A percentile compares a stretch with the other conserved stretches of the same genome.
These are phyloP conservation scores for Hymenoscyphus infarciens DNA, from an alignment of 2,329 filamentous ascomycete species.

Conservation along the genomic window DNA sequence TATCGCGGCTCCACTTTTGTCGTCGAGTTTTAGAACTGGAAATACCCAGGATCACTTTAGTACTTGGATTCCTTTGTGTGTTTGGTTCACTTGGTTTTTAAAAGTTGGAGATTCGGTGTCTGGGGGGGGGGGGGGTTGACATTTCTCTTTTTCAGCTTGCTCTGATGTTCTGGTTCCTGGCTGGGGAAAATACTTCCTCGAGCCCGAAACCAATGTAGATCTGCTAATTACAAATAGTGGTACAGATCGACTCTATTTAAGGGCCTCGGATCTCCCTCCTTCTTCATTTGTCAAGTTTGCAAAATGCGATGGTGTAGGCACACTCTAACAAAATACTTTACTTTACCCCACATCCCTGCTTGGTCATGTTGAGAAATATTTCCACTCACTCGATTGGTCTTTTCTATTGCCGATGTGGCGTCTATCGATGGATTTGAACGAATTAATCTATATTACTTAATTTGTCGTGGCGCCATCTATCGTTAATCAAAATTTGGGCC, in stretches of 20 bases:
- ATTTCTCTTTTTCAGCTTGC: not conserved
- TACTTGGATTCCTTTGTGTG: too few species aligned
- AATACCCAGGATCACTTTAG: too few species aligned
- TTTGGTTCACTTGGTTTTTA: too few species aligned
- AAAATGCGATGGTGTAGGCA: not conserved
- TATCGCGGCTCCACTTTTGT: not conserved
- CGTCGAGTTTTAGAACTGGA: too few species aligned
- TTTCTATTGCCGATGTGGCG: constrained; percentile 7
- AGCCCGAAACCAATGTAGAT: not conserved
- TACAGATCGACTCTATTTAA: not conserved
- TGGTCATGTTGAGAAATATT: constrained; percentile 5
- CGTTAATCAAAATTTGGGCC: constrained; percentile 3
- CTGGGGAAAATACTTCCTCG: not conserved
- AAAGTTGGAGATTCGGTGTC: too few species aligned
- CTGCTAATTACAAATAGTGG: not conserved
- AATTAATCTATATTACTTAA: constrained; percentile 5
- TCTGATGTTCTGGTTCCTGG: not conserved
- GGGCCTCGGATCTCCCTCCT: not conserved
- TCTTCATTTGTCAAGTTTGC: not conserved
- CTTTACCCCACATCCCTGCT: not conserved
- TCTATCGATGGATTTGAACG: constrained; percentile 1
- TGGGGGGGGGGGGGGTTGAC: too few species aligned
- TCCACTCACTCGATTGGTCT: not conserved
- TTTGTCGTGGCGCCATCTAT: constrained; percentile 2
- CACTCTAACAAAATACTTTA: not conserved